A percentile compares a stretch with the other conserved stretches of the same genome.
phyloP scores from a whole-genome alignment of 768 basidiomycete species.

The Phanerodontia chrysosporium region DNA sequence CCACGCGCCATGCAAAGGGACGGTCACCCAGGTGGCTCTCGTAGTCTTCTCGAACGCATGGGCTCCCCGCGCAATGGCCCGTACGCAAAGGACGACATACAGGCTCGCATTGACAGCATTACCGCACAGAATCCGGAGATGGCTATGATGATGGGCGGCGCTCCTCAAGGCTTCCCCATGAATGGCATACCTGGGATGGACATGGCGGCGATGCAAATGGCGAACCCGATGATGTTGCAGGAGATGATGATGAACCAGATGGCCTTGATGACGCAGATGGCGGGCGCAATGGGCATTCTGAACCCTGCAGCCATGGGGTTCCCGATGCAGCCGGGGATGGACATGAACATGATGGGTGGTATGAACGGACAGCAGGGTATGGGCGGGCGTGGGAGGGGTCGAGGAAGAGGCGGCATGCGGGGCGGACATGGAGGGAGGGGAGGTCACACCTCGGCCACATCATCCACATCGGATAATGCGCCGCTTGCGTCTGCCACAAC shows the following conservation, averaged over 20 bases:
- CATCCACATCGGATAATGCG: constrained; percentile 14
- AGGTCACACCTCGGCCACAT: constrained; percentile 19
- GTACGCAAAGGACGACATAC: constrained; percentile 55
- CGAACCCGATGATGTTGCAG: constrained; percentile 72
- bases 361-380: constrained; percentile 29
- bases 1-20: constrained; percentile 72
- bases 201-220: constrained; percentile 57
- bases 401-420: constrained; percentile 19
- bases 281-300: constrained; percentile 75
- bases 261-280: constrained; percentile 93
- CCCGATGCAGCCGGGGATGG: constrained; percentile 49
- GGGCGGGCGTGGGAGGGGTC: constrained; percentile 25
- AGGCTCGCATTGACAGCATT: constrained; percentile 75
- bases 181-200: constrained; percentile 47
- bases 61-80: constrained; percentile 35
- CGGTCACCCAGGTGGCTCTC: constrained; percentile 32
- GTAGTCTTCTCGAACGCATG: constrained; percentile 81
- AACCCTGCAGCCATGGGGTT: constrained; percentile 58
- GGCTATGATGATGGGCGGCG: constrained; percentile 43
- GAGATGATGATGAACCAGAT: constrained; percentile 92
- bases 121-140: constrained; percentile 48
- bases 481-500: not conserved
- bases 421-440: constrained; percentile 19
- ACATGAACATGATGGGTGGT: constrained; percentile 50
- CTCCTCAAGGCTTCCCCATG: constrained; percentile 22